phyloP scores from a whole-genome alignment of 257 asterid genomes.

The Capsicum chinense region DNA sequence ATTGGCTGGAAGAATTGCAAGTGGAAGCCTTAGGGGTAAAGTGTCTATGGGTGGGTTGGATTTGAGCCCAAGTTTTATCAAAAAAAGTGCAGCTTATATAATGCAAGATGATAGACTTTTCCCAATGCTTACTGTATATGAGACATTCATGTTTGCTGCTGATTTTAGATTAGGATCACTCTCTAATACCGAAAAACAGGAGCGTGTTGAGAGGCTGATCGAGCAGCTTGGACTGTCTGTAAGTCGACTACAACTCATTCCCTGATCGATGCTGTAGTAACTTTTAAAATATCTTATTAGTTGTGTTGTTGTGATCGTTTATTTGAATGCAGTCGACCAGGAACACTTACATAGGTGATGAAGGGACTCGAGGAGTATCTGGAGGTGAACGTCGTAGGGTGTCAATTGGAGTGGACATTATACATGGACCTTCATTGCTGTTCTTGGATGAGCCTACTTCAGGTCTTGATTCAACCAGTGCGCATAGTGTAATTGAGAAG shows the following conservation, averaged over 20 bases:
- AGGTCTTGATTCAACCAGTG: constrained; percentile 90
- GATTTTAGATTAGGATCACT: constrained; percentile 68
- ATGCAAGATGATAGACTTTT: constrained; percentile 80
- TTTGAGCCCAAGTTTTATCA: constrained; percentile 61
- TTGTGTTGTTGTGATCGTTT: background rate
- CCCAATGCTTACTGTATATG: constrained; percentile 83
- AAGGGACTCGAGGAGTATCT: constrained; percentile 84
- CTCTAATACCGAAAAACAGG: constrained; percentile 52
- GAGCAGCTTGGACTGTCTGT: constrained; percentile 79
- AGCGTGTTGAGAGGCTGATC: constrained; percentile 63
- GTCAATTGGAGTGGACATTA: constrained; percentile 82
- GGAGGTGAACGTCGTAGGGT: constrained; percentile 94
- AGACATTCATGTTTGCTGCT: constrained; percentile 86
- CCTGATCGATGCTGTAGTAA: background rate
- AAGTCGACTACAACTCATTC: constrained; percentile 34
- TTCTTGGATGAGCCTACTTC: constrained; percentile 91
- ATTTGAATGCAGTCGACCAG: constrained; percentile 53
- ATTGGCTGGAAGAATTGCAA: constrained; percentile 78
- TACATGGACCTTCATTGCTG: constrained; percentile 77
- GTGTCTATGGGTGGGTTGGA: constrained; percentile 67
- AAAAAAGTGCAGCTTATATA: constrained; percentile 62
- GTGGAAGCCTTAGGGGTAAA: constrained; percentile 71
- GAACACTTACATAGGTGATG: constrained; percentile 92
- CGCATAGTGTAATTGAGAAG: constrained; percentile 79
- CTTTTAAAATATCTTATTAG: background rate